These are phyloP conservation scores for Rhynchosporium graminicola DNA, from an alignment of 2,329 filamentous ascomycete genomes.

Conservation along the genomic window DNA sequence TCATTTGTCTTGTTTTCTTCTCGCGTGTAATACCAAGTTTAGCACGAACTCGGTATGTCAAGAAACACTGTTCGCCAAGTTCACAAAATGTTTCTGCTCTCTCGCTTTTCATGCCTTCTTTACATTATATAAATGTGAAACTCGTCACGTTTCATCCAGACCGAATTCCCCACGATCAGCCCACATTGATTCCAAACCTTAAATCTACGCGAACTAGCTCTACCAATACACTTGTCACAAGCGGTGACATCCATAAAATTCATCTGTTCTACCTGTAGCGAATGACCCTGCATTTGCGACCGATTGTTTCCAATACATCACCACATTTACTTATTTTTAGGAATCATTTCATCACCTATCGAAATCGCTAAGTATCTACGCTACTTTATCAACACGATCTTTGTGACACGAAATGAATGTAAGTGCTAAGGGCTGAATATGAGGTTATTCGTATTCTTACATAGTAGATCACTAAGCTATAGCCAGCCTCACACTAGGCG, in stretches of 20 bases:
- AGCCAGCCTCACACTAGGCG: no score
- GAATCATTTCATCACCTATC: no score
- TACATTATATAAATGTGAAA: constrained; percentile 6
- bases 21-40: constrained; percentile 9
- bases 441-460: no score
- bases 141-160: constrained; percentile 13
- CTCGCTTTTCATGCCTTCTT: not conserved
- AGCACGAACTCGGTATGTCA: not conserved
- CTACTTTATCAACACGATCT: no score
- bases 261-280: not conserved
- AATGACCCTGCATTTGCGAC: constrained; percentile 2
- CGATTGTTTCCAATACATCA: not conserved
- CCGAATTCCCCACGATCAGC: not conserved
- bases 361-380: no score
- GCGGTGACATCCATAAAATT: not conserved
- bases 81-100: not conserved
- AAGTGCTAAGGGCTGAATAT: no score
- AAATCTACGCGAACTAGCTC: not conserved
- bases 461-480: no score
- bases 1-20: not conserved
- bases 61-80: not conserved
- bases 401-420: no score
- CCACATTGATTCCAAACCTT: constrained; percentile 7
- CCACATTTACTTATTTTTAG: not conserved
- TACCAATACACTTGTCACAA: not conserved